Evolutionary conservation across 495 filamentous ascomycete species (phyloP), one percentile per base, ranked within the genome.

Genomic region (Cudoniella acicularis): DNA sequence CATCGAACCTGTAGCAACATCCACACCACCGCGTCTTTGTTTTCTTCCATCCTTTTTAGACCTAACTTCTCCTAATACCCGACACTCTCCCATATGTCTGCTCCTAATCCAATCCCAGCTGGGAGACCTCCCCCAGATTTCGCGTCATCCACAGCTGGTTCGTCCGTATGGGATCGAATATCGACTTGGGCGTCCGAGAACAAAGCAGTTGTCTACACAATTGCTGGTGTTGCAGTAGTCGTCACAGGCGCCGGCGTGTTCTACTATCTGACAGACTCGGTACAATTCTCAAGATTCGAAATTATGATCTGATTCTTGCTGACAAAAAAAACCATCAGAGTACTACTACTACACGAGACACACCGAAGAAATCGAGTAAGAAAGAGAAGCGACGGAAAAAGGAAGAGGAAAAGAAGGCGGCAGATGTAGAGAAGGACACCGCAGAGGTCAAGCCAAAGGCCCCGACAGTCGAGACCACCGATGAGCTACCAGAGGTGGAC

Each of bases 151-250:
- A 69, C 82, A 27, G 73, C 79, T 54, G 69, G 81, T 51, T 81
- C 88, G 59, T 91, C 92, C 20, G 69, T 95, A 53, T 96, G 91
- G 91, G 87, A 93, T 72, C 86, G 92, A 59, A 74, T 97, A 67
- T 88, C 91, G 62, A 88, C 82, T 72, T 98, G 93, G 91, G 90
- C 88, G 22, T 91, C 92, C 0, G 94, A 98, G 67, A 87, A 98
- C 71, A 98, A 96, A 76, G 89, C 87, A 42, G 78, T 92, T 48
- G 94, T 96, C 41, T 98, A 96, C 73, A 96, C 95, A 61, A 89
- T 97, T 75, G 91, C 91, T 56, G 94, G 93, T 71, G 87, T 96
- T 24, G 91, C 92, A 46, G 84, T 98, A 26, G 90, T 97, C 24
- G 89, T 92, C 57, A 92, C 89, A 24, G 86, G 87, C 60, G 95